Percentiles rank a stretch among this genome's conserved stretches.
phyloP scores from a whole-genome alignment of 2,329 filamentous ascomycete species.

The Diaporthe amygdali region DNA sequence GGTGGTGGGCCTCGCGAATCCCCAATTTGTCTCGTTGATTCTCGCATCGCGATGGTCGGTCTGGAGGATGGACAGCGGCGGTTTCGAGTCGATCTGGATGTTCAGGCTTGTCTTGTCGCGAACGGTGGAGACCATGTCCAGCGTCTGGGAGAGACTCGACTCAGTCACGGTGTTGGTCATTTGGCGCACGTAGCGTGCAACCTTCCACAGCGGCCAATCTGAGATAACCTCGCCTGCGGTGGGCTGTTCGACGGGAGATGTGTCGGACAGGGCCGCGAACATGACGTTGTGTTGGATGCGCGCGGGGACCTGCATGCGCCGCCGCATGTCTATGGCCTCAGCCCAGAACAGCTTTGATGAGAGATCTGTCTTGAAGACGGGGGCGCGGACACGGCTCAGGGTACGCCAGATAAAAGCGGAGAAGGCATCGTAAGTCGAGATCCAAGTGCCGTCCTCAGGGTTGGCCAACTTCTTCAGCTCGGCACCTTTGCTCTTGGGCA shows the following conservation, averaged over 20 bases:
- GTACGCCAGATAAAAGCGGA: conserved; percentile 47
- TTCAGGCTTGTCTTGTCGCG: conserved; percentile 42
- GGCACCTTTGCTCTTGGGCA: conserved; percentile 48
- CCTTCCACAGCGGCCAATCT: conserved; percentile 37
- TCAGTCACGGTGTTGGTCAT: conserved; percentile 41
- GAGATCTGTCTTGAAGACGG: conserved; percentile 38
- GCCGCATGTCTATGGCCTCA: conserved; percentile 46
- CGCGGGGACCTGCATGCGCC: conserved; percentile 38
- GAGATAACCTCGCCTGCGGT: conserved; percentile 41
- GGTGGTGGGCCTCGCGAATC: conserved; percentile 39
- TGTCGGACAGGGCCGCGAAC: conserved; percentile 33
- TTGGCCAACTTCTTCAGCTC: conserved; percentile 43
- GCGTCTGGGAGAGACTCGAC: conserved; percentile 34
- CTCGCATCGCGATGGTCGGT: conserved; percentile 42
- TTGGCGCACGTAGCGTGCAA: conserved; percentile 43
- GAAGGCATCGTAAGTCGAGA: conserved; percentile 53
- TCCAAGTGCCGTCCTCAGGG: conserved; percentile 41
- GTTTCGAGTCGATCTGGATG: conserved; percentile 39
- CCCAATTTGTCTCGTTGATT: conserved; percentile 38
- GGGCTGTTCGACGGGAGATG: conserved; percentile 33
- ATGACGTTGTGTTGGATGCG: conserved; percentile 44
- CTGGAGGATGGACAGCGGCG: conserved; percentile 40
- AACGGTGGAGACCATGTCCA: conserved; percentile 39
- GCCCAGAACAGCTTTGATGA: conserved; percentile 36
- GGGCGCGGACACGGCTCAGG: conserved; percentile 40